Evolutionary conservation across 805 yeast species (phyloP).

Genomic region (Candida boleticola): DNA sequence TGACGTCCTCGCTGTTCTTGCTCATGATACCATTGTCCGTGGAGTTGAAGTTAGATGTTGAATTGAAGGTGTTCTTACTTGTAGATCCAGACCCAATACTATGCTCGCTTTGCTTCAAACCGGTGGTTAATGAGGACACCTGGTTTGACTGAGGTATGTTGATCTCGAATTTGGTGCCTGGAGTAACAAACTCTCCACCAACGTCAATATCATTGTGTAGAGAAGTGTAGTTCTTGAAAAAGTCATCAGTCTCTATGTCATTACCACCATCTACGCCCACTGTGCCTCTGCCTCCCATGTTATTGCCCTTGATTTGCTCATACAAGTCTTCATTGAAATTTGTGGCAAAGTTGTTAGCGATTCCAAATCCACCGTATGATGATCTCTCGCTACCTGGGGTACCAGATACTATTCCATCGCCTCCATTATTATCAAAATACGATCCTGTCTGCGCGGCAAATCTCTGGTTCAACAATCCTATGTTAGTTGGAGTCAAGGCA

Average conservation of each 20-base stretch:
- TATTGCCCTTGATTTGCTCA: background rate
- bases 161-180: slow-evolving; percentile 4
- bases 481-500: slow-evolving; percentile 24
- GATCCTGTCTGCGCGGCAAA: slow-evolving; percentile 10
- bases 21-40: slow-evolving; percentile 1
- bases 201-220: slow-evolving; percentile 15
- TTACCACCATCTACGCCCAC: background rate
- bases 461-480: slow-evolving; percentile 20
- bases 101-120: slow-evolving; percentile 9
- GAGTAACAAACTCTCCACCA: slow-evolving; percentile 5
- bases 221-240: slow-evolving; percentile 21
- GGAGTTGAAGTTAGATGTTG: too few species aligned
- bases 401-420: background rate
- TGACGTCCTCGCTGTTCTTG: slow-evolving; percentile 5
- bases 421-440: slow-evolving; percentile 18
- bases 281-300: background rate
- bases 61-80: background rate
- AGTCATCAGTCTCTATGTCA: slow-evolving; percentile 13
- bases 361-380: background rate
- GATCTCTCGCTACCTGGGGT: slow-evolving; percentile 2
- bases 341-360: background rate
- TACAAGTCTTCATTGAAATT: slow-evolving; percentile 1
- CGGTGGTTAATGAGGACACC: slow-evolving; percentile 12
- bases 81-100: background rate
- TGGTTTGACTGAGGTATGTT: slow-evolving; percentile 7